These are phyloP conservation scores for Neurospora sp. DNA, from an alignment of 495 filamentous ascomycete genomes.

Conservation along the genomic window DNA sequence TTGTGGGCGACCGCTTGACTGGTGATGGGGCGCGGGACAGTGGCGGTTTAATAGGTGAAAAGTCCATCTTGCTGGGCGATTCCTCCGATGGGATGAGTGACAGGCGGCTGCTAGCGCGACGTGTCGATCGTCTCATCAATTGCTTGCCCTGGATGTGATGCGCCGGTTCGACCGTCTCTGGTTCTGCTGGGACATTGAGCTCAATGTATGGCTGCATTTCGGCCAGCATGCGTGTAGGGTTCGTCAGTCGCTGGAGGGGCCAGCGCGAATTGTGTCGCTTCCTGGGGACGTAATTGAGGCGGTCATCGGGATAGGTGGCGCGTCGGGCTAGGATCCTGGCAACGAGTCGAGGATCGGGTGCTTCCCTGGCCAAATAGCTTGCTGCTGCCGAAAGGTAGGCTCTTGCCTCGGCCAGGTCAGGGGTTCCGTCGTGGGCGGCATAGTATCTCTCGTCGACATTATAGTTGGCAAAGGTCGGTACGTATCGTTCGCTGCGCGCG, in stretches of 20 bases:
- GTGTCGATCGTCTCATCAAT: slow-evolving; percentile 13
- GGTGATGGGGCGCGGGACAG: slow-evolving; percentile 5
- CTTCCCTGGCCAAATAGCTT: neutral
- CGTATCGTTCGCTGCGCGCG: slow-evolving; percentile 8
- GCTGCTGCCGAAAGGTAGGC: slow-evolving; percentile 3
- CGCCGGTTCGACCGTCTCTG: slow-evolving; percentile 7
- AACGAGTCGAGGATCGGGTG: neutral
- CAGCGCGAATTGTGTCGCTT: slow-evolving; percentile 27
- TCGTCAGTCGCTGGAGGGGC: slow-evolving; percentile 17
- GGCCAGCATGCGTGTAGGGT: slow-evolving; percentile 10
- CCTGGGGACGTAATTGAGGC: slow-evolving; percentile 16
- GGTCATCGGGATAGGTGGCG: slow-evolving; percentile 13
- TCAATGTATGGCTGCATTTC: slow-evolving; percentile 14
- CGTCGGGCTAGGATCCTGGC: slow-evolving; percentile 1
- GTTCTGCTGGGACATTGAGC: slow-evolving; percentile 7
- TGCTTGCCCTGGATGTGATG: slow-evolving; percentile 11
- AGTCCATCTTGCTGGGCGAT: slow-evolving; percentile 14
- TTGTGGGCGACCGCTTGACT: slow-evolving; percentile 10
- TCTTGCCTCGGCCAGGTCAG: slow-evolving; percentile 19
- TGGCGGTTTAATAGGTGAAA: slow-evolving; percentile 12
- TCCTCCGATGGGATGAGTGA: slow-evolving; percentile 15
- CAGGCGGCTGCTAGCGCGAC: slow-evolving; percentile 21
- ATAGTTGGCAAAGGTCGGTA: slow-evolving; percentile 13
- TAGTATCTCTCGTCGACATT: slow-evolving; percentile 11
- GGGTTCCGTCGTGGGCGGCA: slow-evolving; percentile 6